A percentile compares a stretch with the other conserved stretches of the same genome.
Conservation (phyloP, 371 early-diverging fungal species). For the Saksenaea oblongispora region DNA sequence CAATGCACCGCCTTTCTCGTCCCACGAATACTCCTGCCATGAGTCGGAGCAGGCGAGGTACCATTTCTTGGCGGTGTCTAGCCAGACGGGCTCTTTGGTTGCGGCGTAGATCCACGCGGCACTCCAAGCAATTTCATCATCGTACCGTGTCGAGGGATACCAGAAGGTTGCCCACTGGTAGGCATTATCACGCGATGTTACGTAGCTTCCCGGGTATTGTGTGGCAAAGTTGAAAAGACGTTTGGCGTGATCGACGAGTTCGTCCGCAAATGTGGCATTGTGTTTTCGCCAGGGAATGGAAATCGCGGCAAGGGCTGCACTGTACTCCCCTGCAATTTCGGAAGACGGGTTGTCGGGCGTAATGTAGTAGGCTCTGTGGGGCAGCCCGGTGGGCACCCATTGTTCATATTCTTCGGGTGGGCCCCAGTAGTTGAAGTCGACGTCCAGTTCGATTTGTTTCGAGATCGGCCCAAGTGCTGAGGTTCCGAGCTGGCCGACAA, state of each 20-base stretch:
- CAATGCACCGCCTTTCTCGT: slow-evolving; percentile 52
- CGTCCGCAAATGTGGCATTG: slow-evolving; percentile 49
- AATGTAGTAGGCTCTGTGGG: slow-evolving; percentile 50
- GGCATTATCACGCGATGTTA: slow-evolving; percentile 43
- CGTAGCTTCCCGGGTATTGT: slow-evolving; percentile 51
- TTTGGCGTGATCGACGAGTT: slow-evolving; percentile 44
- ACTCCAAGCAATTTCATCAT: slow-evolving; percentile 56
- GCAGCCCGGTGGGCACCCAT: slow-evolving; percentile 53
- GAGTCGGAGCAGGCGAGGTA: slow-evolving; percentile 29
- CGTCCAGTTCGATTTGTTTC: slow-evolving; percentile 47
- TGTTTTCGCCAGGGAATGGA: slow-evolving; percentile 46
- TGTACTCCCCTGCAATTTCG: slow-evolving; percentile 57
- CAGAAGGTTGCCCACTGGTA: slow-evolving; percentile 54
- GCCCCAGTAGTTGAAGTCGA: slow-evolving; percentile 62
- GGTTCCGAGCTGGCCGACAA: slow-evolving; percentile 57
- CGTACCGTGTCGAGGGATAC: slow-evolving; percentile 54
- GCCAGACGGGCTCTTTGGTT: slow-evolving; percentile 38
- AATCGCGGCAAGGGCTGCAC: slow-evolving; percentile 52
- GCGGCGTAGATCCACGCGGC: slow-evolving; percentile 58
- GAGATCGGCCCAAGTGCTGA: slow-evolving; percentile 50
- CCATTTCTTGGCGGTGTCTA: slow-evolving; percentile 47
- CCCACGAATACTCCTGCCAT: slow-evolving; percentile 59
- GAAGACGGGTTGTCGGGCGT: slow-evolving; percentile 54
- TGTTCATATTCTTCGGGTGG: slow-evolving; percentile 61
- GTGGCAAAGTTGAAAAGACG: slow-evolving; percentile 50